Evolutionary conservation across 768 basidiomycete genomes (phyloP), one percentile per base, ranked within the genome.

Genomic region (Pleurotus salmoneostramineus): DNA sequence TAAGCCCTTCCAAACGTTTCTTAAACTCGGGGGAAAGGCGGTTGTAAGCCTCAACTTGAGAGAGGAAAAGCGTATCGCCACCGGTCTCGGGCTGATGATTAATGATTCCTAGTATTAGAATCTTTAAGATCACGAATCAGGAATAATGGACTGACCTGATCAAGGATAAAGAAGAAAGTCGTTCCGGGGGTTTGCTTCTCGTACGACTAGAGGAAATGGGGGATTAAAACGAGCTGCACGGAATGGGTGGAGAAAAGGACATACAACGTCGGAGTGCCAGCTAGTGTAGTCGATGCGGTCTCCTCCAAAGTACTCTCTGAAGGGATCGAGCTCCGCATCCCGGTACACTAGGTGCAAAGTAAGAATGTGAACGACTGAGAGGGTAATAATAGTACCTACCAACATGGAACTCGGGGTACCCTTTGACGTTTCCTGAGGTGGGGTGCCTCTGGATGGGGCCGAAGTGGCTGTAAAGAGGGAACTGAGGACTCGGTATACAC

Each of bases 41-140:
- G 32, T 79, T 81, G 70, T 83, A 85, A 0, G 83, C 83, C 61
- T 83, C 83, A 34, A 79, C 82, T 60, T 82, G 80, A 5, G 82
- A 83, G 0, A 76, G 65, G 70, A 83, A 84, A 60, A 83, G 74
- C 1, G 82, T 83, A 68, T 83, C 83, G 11, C 83, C 83, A 5
- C 82, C 81, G 40, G 62, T 57, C 57, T 69, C 61, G 52, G 76
- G 76, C 69, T 72, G 45, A n/a, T n/a, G n/a, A n/a, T n/a, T n/a
- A n/a, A n/a, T n/a, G n/a, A 15, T 42, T 27, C 52, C 10, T 10
- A 21, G 48, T 21, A 58, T 55, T 37, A 12, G 5, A 34, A 11
- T 37, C 14, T 21, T 27, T 34, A 32, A 32, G 11, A 8, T 11
- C 4, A 35, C 17, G 6, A 3, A 11, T n/a, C 15, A 35, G 27